Conservation (phyloP, 768 basidiomycete species). For the Russula earlei region DNA sequence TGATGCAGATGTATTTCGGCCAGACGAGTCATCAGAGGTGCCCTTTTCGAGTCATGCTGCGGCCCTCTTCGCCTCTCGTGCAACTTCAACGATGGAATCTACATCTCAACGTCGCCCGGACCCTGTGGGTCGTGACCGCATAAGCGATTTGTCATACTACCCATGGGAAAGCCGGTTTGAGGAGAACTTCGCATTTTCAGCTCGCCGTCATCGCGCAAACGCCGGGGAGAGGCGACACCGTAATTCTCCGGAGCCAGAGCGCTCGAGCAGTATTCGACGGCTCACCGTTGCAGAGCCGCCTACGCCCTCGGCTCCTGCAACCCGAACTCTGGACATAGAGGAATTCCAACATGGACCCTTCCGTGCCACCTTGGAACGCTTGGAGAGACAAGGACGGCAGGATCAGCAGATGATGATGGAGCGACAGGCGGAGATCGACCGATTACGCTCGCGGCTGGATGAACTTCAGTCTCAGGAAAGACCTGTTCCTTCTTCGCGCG, state of each 20-base stretch:
- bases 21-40: constrained; percentile 11
- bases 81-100: constrained; percentile 2
- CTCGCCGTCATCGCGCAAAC: constrained; percentile 1
- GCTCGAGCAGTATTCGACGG: background rate
- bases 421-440: constrained; percentile 18
- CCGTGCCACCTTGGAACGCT: constrained; percentile 21
- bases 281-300: background rate
- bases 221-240: constrained; percentile 7
- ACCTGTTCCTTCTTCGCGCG: constrained; percentile 1
- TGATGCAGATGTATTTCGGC: background rate
- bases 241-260: constrained; percentile 1
- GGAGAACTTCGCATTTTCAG: constrained; percentile 2
- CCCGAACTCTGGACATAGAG: constrained; percentile 19
- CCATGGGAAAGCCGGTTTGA: constrained; percentile 6
- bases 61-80: constrained; percentile 15
- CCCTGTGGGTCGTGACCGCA: background rate
- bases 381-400: constrained; percentile 6
- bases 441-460: constrained; percentile 14
- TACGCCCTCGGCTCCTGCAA: background rate
- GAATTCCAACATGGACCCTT: constrained; percentile 26
- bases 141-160: background rate
- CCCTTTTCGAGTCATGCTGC: constrained; percentile 19
- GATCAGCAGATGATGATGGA: constrained; percentile 13
- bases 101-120: constrained; percentile 5
- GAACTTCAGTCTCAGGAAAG: constrained; percentile 11